Base-by-base conservation (phyloP, 1,284 basidiomycete species). In the Neonothopanus nambi region DNA sequence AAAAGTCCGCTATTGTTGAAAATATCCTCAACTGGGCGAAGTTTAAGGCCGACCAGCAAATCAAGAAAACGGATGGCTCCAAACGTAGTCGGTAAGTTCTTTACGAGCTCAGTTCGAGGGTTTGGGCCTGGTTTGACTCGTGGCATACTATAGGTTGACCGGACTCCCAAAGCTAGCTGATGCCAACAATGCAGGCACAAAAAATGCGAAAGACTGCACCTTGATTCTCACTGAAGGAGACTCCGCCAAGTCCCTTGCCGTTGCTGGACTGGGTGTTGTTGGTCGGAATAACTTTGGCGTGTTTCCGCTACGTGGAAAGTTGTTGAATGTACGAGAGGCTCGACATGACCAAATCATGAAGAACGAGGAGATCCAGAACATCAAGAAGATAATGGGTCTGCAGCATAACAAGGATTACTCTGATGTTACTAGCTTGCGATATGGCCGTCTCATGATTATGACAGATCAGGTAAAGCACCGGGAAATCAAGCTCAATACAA, bases 401-500 rank as follows among this genome's bases (percentile, higher is more conserved):
- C 94, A 97, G 70, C 94, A 97, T 67, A 91, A 91, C 64, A 95
- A 95, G 70, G 87, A 89, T 58, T 99, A 99, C 70, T 76, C 74
- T 21, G 83, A 81, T 50, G 74, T 82, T 15, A 76, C 80, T 45
- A 89, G 82, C 61, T 72, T 99, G 66, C 87, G 97, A 21, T 99
- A 99, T 65, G 97, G 97, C 1, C 87, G 89, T 54, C 71, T 99
- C 56, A 99, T 99, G 97, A 95, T 99, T 66, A 99, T 99, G 97
- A 95, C 97, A 12, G 97, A 99, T 88, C 95, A 98, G 82, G 93
- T 92, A 54, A 38, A 61, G 58, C 52, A 42, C 39, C 43, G 23
- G 48, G 51, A 12, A 36, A 15, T 23, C 12, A 17, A 12, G 24
- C 36, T 42, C 49, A 59, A 36, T 5, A 3, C 15, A 15, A 44